Percentiles rank a stretch among this genome's conserved stretches.
phyloP scores from a whole-genome alignment of 768 basidiomycete genomes.

The Chiua virens region DNA sequence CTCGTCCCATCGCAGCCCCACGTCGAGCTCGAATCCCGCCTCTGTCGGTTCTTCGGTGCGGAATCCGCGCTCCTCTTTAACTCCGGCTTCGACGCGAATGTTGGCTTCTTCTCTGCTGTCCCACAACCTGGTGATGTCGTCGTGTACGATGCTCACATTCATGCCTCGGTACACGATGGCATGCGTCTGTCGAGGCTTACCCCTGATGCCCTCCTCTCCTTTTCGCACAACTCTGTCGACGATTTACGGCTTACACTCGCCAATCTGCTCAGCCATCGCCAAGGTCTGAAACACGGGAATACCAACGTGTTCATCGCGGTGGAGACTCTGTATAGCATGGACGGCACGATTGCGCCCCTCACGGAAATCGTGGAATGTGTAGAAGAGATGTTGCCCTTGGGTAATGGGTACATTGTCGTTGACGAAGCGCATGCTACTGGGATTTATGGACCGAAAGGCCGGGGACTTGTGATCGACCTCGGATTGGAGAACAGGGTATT shows the following conservation, averaged over 20 bases:
- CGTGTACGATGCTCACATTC: slow-evolving; percentile 84
- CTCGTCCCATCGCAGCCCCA: slow-evolving; percentile 65
- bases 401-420: slow-evolving; percentile 74
- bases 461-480: slow-evolving; percentile 69
- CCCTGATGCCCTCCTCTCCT: slow-evolving; percentile 41
- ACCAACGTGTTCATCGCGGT: slow-evolving; percentile 74
- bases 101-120: slow-evolving; percentile 77
- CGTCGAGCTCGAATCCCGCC: slow-evolving; percentile 65
- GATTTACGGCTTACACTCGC: slow-evolving; percentile 48
- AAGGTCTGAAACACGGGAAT: slow-evolving; percentile 38
- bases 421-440: slow-evolving; percentile 97
- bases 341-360: slow-evolving; percentile 86
- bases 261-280: slow-evolving; percentile 38
- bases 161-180: slow-evolving; percentile 91
- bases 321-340: slow-evolving; percentile 94
- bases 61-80: slow-evolving; percentile 81
- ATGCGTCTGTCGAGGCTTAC: slow-evolving; percentile 62
- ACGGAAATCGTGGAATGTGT: slow-evolving; percentile 59
- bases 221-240: slow-evolving; percentile 70
- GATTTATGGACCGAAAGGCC: slow-evolving; percentile 76
- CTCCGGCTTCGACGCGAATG: slow-evolving; percentile 92
- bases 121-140: slow-evolving; percentile 78
- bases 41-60: slow-evolving; percentile 61
- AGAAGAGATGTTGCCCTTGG: slow-evolving; percentile 57
- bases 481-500: slow-evolving; percentile 73